Percentiles rank a stretch among this genome's conserved stretches.
phyloP scores from a whole-genome alignment of 257 asterid species.

The Solanum boliviense region DNA sequence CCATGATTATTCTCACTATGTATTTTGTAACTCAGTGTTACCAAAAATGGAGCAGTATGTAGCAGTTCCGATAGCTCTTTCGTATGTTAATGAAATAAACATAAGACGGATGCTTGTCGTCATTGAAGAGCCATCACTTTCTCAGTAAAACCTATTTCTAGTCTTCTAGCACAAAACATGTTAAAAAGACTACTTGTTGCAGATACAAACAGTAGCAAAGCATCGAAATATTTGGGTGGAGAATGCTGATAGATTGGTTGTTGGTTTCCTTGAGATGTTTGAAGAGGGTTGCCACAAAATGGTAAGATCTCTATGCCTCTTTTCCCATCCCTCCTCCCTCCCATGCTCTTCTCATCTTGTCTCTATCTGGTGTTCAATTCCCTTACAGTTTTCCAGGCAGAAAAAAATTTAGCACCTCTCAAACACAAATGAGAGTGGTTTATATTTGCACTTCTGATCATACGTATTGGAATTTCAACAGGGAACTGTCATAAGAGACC shows the following conservation, averaged over 20 bases:
- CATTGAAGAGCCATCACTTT: neutral
- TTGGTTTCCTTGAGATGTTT: conserved; percentile 57
- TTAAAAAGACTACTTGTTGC: conserved; percentile 3
- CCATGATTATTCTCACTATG: neutral
- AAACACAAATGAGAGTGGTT: neutral
- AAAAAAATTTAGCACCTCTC: neutral
- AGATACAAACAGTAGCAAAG: conserved; percentile 48
- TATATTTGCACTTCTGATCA: neutral
- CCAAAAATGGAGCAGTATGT: neutral
- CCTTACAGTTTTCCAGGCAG: neutral
- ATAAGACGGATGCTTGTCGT: neutral
- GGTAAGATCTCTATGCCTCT: conserved; percentile 5
- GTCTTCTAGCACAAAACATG: neutral
- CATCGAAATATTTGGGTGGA: conserved; percentile 49
- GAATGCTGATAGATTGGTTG: conserved; percentile 51
- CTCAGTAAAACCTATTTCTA: neutral
- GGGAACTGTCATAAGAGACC: conserved; percentile 49
- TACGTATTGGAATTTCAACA: conserved; percentile 3
- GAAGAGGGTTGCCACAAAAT: conserved; percentile 47
- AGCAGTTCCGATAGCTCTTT: neutral
- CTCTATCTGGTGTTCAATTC: neutral
- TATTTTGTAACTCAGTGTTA: neutral
- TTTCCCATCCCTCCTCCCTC: neutral
- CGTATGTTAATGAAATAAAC: neutral
- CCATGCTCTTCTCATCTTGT: neutral